A percentile compares a stretch with the other conserved stretches of the same genome.
Evolutionary conservation across 2,329 filamentous ascomycete species (phyloP).

Genomic region (Talaromyces sp.): DNA sequence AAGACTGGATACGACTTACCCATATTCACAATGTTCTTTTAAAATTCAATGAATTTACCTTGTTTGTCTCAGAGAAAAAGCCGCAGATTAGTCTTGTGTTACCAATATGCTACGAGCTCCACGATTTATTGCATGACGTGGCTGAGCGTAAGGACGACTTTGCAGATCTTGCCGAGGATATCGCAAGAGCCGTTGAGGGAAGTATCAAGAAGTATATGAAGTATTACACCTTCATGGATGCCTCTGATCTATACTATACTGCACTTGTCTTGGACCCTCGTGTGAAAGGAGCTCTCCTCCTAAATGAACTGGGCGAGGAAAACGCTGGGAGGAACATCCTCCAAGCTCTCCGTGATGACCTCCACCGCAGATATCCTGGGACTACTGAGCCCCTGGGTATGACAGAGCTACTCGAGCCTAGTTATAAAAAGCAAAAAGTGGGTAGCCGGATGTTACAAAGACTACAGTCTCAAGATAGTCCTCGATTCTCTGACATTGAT

Average conservation of each 20-base stretch:
- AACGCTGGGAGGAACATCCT: conserved; percentile 1
- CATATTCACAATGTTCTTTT: conserved; percentile 6
- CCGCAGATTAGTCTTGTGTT: conserved; percentile 9
- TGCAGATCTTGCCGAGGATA: conserved; percentile 4
- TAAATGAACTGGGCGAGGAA: background rate
- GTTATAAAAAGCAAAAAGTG: conserved; percentile 1
- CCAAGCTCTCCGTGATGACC: conserved; percentile 1
- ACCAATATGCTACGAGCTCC: conserved; percentile 9
- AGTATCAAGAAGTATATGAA: conserved; percentile 11
- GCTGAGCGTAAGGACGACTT: conserved; percentile 4
- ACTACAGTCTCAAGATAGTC: conserved; percentile 8
- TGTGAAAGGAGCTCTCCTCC: conserved; percentile 4
- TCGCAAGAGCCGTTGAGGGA: conserved; percentile 1
- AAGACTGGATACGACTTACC: conserved; percentile 7
- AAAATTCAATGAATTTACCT: conserved; percentile 8
- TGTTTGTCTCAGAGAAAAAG: conserved; percentile 1
- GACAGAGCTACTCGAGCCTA: background rate
- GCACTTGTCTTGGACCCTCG: conserved; percentile 10
- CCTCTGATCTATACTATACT: conserved; percentile 5
- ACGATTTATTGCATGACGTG: conserved; percentile 11
- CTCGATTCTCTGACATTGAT: conserved; percentile 9
- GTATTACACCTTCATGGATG: conserved; percentile 12
- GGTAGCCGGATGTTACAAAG: conserved; percentile 10
- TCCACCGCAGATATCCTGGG: conserved; percentile 2
- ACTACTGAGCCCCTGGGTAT: background rate